phyloP scores from a whole-genome alignment of 106 monocot species.

The Dendrobium huoshanense region DNA sequence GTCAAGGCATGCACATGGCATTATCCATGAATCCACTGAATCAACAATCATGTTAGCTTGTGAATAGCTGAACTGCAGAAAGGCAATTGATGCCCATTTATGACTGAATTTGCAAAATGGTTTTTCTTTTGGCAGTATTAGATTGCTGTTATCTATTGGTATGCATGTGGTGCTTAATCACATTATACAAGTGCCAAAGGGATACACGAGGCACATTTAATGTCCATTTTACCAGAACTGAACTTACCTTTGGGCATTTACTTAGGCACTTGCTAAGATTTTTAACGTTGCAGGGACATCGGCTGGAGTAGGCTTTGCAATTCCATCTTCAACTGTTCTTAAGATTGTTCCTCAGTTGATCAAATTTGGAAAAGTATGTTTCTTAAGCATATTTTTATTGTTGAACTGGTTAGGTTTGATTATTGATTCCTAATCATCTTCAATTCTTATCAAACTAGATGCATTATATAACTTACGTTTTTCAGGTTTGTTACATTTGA shows the following conservation, averaged over 20 bases:
- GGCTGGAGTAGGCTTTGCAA: constrained; percentile 94
- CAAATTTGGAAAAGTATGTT: constrained; percentile 77
- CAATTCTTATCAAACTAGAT: background rate
- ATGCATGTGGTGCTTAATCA: background rate
- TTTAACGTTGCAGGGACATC: constrained; percentile 63
- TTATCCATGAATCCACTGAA: background rate
- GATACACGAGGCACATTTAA: background rate
- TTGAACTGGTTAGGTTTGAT: background rate
- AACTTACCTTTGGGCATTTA: background rate
- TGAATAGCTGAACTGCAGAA: too few species aligned
- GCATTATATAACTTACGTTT: background rate
- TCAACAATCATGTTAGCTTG: background rate
- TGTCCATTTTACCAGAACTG: background rate
- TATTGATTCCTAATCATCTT: background rate
- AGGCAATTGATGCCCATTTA: too few species aligned
- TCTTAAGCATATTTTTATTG: background rate
- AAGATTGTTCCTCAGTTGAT: constrained; percentile 93
- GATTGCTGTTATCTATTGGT: background rate
- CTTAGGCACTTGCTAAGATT: background rate
- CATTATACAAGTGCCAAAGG: too few species aligned
- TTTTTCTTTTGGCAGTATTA: too few species aligned
- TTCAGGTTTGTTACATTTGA: background rate
- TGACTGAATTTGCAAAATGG: too few species aligned
- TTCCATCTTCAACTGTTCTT: constrained; percentile 83
- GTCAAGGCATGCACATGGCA: background rate